phyloP scores from a whole-genome alignment of 164 flowering plant genomes.

The Aristolochia fimbriata region DNA sequence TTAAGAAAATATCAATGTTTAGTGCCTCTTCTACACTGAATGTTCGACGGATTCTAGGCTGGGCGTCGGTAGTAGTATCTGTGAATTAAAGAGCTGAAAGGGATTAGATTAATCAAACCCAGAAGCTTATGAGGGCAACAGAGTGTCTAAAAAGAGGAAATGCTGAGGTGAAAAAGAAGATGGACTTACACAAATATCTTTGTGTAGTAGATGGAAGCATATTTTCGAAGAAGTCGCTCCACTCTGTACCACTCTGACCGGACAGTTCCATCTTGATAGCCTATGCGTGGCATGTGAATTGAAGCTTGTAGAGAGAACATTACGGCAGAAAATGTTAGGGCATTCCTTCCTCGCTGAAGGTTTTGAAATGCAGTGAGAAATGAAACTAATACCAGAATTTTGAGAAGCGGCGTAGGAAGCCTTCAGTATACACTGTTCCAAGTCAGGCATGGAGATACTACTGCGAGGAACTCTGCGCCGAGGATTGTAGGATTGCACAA shows the following conservation, averaged over 20 bases:
- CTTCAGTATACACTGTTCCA: slow-evolving; percentile 69
- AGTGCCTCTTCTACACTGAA: no score
- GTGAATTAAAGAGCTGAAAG: background rate
- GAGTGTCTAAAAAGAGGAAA: background rate
- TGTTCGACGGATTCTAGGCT: background rate
- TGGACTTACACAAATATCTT: slow-evolving; percentile 74
- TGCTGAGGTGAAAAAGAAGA: background rate
- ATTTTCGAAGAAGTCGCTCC: slow-evolving; percentile 82
- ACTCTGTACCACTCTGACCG: slow-evolving; percentile 85
- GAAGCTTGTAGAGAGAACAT: slow-evolving; percentile 46
- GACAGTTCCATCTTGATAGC: slow-evolving; percentile 65
- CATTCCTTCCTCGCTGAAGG: background rate
- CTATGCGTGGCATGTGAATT: slow-evolving; percentile 94
- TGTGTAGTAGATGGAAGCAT: slow-evolving; percentile 58
- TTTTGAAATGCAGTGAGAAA: background rate
- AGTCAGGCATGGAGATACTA: slow-evolving; percentile 54
- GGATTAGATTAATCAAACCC: background rate
- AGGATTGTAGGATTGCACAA: slow-evolving; percentile 82
- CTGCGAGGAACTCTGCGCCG: slow-evolving; percentile 85
- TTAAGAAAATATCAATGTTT: no score
- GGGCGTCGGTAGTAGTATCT: slow-evolving; percentile 7
- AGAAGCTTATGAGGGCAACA: background rate
- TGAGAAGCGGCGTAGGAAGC: slow-evolving; percentile 69
- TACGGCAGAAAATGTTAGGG: background rate
- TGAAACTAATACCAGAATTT: slow-evolving; percentile 48